phyloP scores from a whole-genome alignment of 352 stramenopile genomes.

The Pythium vanterpoolii region DNA sequence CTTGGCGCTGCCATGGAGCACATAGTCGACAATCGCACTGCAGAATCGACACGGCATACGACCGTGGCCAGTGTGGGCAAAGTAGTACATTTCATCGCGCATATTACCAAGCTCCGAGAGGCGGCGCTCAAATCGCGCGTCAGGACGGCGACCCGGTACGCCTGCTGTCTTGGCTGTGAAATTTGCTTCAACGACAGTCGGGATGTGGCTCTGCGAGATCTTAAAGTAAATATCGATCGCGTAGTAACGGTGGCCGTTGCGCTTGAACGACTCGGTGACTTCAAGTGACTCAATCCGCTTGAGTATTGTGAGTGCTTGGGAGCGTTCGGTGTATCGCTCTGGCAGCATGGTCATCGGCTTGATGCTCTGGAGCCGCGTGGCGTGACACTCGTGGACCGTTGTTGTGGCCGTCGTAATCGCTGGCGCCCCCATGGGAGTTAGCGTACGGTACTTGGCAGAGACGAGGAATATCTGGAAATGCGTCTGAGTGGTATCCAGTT shows the following conservation, averaged over 20 bases:
- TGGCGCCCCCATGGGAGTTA: slow-evolving; percentile 7
- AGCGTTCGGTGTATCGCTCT: slow-evolving; percentile 11
- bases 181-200: neutral
- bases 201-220: slow-evolving; percentile 10
- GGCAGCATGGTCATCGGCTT: slow-evolving; percentile 14
- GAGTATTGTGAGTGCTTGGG: slow-evolving; percentile 13
- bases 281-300: slow-evolving; percentile 18
- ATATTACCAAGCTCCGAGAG: slow-evolving; percentile 21
- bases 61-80: slow-evolving; percentile 20
- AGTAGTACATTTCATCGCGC: slow-evolving; percentile 23
- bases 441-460: neutral
- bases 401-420: neutral
- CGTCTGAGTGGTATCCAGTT: neutral
- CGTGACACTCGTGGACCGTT: neutral
- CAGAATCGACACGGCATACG: slow-evolving; percentile 14
- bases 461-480: neutral
- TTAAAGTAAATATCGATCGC: slow-evolving; percentile 21
- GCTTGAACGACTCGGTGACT: slow-evolving; percentile 10
- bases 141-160: neutral
- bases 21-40: slow-evolving; percentile 10
- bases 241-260: slow-evolving; percentile 20
- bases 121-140: slow-evolving; percentile 11
- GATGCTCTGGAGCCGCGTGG: slow-evolving; percentile 12
- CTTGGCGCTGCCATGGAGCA: slow-evolving; percentile 13
- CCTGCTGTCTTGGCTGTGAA: neutral